Base-by-base conservation (phyloP, 495 filamentous ascomycete genomes). In the Tuber microsphaerosporum region DNA sequence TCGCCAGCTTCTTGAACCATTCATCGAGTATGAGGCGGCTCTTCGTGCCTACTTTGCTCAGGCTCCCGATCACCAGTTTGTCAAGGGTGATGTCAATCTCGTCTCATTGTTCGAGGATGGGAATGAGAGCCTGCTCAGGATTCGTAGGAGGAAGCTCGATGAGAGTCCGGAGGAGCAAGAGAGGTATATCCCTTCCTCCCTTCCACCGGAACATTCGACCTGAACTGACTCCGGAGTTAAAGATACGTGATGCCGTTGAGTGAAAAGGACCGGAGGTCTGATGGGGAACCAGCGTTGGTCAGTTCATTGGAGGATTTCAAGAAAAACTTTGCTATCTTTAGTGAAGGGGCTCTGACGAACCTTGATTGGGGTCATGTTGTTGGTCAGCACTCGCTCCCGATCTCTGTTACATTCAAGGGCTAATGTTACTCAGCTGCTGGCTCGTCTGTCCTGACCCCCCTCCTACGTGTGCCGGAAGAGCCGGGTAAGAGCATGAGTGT, bases 321-420 rank as follows among this genome's bases (percentile, higher is more conserved):
- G 79, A 85, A 87, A 68, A 93, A 94, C 84, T 94, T 94, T 84
- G 86, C 87, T 73, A 80, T 94, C 75, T 96, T 96, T 81, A 92
- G 90, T 34, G 93, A 96, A 83, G 86, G 84, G 20, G 85, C 86
- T 8, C 80, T 90, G 73, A 83, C 83, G 42, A 82, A 82, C 71
- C 71, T 82, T 39, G 81, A 81, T 76, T 78, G 70, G 80, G 48
- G 71, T 69, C 56, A 65, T 74, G 56, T 65, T 34, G 56, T 65
- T 34, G 56, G 56, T 65, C 56, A 65, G 56, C 34, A 2, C 81
- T 89, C 71, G 17, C 34, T 69, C 41, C 71, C 44, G 3, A 69
- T 48, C 22, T 9, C 31, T 34, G 56, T 14, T 34, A 34, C 44
- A 7, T 69, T 70, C 44, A 70, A 94, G 91, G 92, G 88, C 83